These are phyloP conservation scores for Canna indica DNA, from an alignment of 176 grass and related monocot genomes.

Conservation along the genomic window DNA sequence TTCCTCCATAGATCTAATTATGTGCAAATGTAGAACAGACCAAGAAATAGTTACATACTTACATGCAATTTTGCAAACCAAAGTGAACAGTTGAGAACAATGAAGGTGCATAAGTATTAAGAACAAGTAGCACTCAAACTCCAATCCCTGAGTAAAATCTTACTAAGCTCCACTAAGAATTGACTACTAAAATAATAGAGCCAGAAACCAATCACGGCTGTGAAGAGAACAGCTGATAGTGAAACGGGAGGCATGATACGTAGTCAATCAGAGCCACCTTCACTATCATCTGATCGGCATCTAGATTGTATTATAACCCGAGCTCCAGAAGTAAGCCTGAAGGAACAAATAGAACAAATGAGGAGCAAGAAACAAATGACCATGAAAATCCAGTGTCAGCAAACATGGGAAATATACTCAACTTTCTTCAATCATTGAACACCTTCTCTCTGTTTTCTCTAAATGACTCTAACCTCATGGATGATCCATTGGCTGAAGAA, in stretches of 20 bases:
- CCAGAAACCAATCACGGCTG: constrained; percentile 1
- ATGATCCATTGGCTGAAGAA: constrained; percentile 42
- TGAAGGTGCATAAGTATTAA: no score
- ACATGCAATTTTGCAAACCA: no score
- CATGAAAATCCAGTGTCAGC: not conserved
- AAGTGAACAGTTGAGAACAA: no score
- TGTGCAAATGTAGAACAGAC: no score
- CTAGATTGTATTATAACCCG: constrained; percentile 75
- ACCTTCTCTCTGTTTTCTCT: constrained; percentile 63
- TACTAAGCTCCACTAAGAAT: no score
- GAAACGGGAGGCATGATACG: constrained; percentile 22
- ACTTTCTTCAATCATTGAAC: no score
- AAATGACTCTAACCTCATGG: constrained; percentile 58
- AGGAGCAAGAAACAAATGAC: constrained; percentile 11
- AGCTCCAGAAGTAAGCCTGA: constrained; percentile 95
- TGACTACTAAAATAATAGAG: no score
- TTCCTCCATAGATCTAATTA: no score
- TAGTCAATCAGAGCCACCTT: constrained; percentile 57
- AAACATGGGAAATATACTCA: constrained; percentile 32
- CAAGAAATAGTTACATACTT: no score
- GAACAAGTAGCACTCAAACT: no score
- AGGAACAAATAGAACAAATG: constrained; percentile 11
- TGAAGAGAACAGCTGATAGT: not conserved
- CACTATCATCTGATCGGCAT: constrained; percentile 56
- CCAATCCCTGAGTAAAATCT: no score